A percentile compares a stretch with the other conserved stretches of the same genome.
phyloP scores from a whole-genome alignment of 2,329 filamentous ascomycete genomes.

The Neofusicoccum ribis region DNA sequence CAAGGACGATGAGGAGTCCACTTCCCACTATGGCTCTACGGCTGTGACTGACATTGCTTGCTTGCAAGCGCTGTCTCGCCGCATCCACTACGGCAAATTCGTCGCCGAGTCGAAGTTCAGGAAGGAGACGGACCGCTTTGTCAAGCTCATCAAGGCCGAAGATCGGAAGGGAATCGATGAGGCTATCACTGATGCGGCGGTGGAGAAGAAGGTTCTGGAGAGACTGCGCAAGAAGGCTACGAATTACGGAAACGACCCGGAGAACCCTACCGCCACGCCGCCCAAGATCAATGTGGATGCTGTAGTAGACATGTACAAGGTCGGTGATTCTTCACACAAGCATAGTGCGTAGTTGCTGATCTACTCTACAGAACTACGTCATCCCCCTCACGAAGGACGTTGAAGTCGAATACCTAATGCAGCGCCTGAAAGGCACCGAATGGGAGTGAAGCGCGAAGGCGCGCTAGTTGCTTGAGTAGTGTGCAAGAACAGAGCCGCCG shows the following conservation, averaged over 20 bases:
- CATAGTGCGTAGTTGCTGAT: neutral
- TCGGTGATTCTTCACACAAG: slow-evolving; percentile 57
- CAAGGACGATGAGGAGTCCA: slow-evolving; percentile 76
- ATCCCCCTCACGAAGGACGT: slow-evolving; percentile 98
- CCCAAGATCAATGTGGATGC: slow-evolving; percentile 91
- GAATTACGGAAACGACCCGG: slow-evolving; percentile 91
- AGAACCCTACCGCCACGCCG: slow-evolving; percentile 56
- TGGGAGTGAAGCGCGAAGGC: slow-evolving; percentile 38
- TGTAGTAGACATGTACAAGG: slow-evolving; percentile 43
- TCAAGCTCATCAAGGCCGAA: slow-evolving; percentile 74
- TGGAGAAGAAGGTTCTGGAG: slow-evolving; percentile 90
- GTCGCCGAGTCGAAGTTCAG: slow-evolving; percentile 95
- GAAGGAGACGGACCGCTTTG: slow-evolving; percentile 78
- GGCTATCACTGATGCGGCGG: slow-evolving; percentile 84
- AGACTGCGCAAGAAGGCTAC: slow-evolving; percentile 82
- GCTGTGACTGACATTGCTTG: slow-evolving; percentile 89
- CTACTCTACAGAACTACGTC: slow-evolving; percentile 64
- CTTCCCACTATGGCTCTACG: slow-evolving; percentile 93
- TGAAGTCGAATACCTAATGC: slow-evolving; percentile 97
- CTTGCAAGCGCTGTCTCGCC: slow-evolving; percentile 82
- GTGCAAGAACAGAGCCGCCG: neutral
- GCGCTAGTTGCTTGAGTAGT: neutral
- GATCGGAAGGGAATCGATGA: slow-evolving; percentile 81
- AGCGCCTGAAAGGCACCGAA: slow-evolving; percentile 66
- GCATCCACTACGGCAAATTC: slow-evolving; percentile 98